Conservation (phyloP, 257 asterid genomes). For the Solanum chiquidenum region DNA sequence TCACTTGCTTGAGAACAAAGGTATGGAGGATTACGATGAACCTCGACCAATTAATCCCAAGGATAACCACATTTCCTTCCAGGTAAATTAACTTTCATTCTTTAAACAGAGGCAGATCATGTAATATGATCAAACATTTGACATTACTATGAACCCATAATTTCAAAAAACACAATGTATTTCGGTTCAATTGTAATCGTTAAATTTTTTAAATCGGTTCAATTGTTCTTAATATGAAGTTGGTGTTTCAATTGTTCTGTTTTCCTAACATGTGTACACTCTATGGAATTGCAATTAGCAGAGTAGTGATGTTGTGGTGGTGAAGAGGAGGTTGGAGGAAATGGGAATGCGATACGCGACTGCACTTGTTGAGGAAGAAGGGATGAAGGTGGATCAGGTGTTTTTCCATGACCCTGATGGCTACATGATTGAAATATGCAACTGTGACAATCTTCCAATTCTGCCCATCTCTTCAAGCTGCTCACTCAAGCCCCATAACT, state of each 20-base stretch:
- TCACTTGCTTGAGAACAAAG: conserved; percentile 19
- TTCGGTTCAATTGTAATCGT: too few relatives aligned
- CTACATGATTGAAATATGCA: conserved; percentile 33
- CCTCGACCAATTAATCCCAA: conserved; percentile 25
- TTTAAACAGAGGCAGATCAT: neutral
- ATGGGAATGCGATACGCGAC: conserved; percentile 20
- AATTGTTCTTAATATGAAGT: neutral
- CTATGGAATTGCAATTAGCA: neutral
- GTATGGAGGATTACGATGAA: conserved; percentile 1
- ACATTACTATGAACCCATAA: neutral
- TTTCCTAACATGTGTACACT: neutral
- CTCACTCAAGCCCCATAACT: conserved; percentile 1
- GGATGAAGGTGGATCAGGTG: conserved; percentile 26
- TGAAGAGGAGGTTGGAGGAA: conserved; percentile 21
- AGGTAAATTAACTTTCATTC: conserved; percentile 3
- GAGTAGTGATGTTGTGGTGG: conserved; percentile 22
- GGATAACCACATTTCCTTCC: conserved; percentile 31
- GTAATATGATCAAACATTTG: neutral
- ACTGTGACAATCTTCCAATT: conserved; percentile 25
- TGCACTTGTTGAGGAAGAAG: conserved; percentile 23
- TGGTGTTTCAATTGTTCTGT: neutral
- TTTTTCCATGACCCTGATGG: conserved; percentile 41
- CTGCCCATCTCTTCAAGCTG: conserved; percentile 17
- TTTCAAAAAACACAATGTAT: too few relatives aligned
- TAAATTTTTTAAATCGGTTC: neutral